phyloP scores from a whole-genome alignment of 148 eudicot genomes.

The Rhododendron kiyosumense region DNA sequence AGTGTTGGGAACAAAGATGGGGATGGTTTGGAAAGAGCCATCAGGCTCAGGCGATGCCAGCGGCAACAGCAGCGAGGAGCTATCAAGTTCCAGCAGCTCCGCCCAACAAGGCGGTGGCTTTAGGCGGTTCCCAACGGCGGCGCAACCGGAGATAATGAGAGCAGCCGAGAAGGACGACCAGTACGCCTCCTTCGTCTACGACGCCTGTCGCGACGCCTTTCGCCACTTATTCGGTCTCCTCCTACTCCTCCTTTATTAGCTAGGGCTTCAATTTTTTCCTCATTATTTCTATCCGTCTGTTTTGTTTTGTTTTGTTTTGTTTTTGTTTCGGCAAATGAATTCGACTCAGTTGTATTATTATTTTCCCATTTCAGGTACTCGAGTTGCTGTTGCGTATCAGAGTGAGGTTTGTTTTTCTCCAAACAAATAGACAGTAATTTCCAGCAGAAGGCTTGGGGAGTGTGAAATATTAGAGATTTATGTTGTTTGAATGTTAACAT shows the following conservation, averaged over 20 bases:
- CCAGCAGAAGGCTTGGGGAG: no score
- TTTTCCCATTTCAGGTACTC: conserved; percentile 52
- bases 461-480: background rate
- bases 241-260: background rate
- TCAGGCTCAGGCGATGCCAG: background rate
- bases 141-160: conserved; percentile 96
- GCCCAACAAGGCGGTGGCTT: conserved; percentile 13
- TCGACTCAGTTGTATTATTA: background rate
- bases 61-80: conserved; percentile 1
- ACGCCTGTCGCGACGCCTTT: conserved; percentile 94
- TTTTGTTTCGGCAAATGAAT: background rate
- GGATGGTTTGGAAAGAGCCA: background rate
- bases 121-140: conserved; percentile 71
- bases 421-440: no score
- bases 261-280: background rate
- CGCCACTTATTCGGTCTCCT: conserved; percentile 86
- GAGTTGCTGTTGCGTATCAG: conserved; percentile 84
- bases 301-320: background rate
- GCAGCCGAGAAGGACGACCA: conserved; percentile 98
- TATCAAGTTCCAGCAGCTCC: conserved; percentile 9
- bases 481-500: background rate
- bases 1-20: background rate
- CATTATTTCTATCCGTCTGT: background rate
- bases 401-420: conserved; percentile 46
- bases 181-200: conserved; percentile 87